Evolutionary conservation across 2,329 filamentous ascomycete species (phyloP), one percentile per base, ranked within the genome.

Genomic region (Colletotrichum gigasporum): DNA sequence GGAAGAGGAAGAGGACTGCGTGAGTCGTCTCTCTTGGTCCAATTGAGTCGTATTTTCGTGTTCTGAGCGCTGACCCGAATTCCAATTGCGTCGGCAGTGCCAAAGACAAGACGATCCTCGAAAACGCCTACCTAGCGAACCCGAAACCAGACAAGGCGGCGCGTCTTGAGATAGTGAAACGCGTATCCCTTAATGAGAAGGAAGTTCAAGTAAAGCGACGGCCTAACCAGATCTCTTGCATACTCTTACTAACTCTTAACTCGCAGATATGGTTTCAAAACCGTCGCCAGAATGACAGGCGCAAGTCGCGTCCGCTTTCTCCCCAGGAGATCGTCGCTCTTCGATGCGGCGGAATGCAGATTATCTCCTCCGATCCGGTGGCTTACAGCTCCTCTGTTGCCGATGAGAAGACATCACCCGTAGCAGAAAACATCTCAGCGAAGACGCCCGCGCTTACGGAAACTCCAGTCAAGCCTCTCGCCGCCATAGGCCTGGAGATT

Each of bases 191-290:
- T 68, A 95, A 92, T 69, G 94, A 97, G 81, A 97, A 97, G 78
- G 94, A 97, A 82, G 93, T 97, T 35, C 95, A 97, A 89, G 95
- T 97, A 81, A 78, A 32, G 20, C 18, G 5, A 26, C 9, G 4
- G 7, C 10, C 34, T 42, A 8, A 5, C 16, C 32, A 37, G 20
- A 44, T 8, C 11, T 56, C 42, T 45, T 35, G 45, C 39, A 18
- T 56, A 42, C n/a, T 18, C 47, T 30, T 52, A 18, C 44, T 60
- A 22, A 62, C 22, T 18, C 11, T 34, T 18, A 10, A 10, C 44
- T 45, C 50, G n/a, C 63, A 97, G 95, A 97, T 97, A 71, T 98
- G 95, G 95, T 97, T 97, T 79, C 95, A 97, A 74, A 97, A 97
- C 74, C 89, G 94, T 73, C 87, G 95, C 69, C 95, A 98, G 77